Evolutionary conservation across 768 basidiomycete genomes (phyloP), one percentile per base, ranked within the genome.

Genomic region (Grammothele lineata): DNA sequence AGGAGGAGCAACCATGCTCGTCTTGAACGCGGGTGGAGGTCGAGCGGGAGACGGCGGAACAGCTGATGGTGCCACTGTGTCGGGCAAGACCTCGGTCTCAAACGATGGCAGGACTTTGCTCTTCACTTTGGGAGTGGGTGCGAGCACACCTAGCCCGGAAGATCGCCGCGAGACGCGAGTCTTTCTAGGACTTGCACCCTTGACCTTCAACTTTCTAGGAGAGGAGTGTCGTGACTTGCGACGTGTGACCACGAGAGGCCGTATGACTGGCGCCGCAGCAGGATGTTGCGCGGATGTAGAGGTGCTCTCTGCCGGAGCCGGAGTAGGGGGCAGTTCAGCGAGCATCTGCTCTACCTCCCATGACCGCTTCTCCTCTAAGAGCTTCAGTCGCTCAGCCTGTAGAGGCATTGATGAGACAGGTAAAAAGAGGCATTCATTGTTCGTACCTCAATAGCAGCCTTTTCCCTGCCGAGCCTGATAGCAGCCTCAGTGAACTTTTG

Each of bases 281-380:
- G 1, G 62, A 53, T 22, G 49, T 56, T 56, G 43, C 37, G 42
- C 48, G 61, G 53, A 32, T 45, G 42, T 5, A 18, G 36, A 45
- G 18, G 40, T 26, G 37, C 47, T 43, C 30, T 17, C 48, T 9
- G 40, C 43, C 2, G 48, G 55, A n/a, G 38, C 50, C 1, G 61
- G 61, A 10, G 74, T 74, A 9, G 75, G 74, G 17, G 78, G 76
- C 3, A 77, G 65, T 37, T 84, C 78, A 1, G 75, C 72, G 3
- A 81, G 69, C 73, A 86, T 81, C 60, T 68, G 69, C 38, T 83
- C 73, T 1, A 80, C 76, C 47, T 83, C 74, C 86, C 83, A 87
- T n/a, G 74, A 67, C n/a, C 83, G 75, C 57, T 78, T 85, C 61
- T 89, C 87, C 52, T 88, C 84, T 39, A 76, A 36, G 34, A 88